Conservation (phyloP, 2,329 filamentous ascomycete species). For the Epichloe sibirici region DNA sequence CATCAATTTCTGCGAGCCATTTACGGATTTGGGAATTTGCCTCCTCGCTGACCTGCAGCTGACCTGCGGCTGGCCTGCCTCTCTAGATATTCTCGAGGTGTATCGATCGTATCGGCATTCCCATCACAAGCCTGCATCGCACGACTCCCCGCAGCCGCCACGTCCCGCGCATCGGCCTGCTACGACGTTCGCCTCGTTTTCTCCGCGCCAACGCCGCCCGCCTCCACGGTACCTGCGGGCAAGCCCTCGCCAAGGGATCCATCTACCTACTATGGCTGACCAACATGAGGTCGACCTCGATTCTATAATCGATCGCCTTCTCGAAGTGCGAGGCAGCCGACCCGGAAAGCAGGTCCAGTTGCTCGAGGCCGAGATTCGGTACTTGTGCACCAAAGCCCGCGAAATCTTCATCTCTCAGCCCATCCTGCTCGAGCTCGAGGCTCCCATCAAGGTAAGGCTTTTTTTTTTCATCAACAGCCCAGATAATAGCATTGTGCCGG, state of each 20-base stretch:
- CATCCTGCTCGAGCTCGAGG: constrained; percentile 92
- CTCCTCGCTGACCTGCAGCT: not conserved
- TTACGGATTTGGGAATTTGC: not conserved
- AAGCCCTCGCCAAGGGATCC: constrained; percentile 24
- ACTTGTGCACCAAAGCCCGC: constrained; percentile 93
- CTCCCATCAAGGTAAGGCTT: constrained; percentile 83
- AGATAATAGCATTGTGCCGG: too few relatives aligned
- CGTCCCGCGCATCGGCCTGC: constrained; percentile 18
- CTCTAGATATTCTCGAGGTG: constrained; percentile 19
- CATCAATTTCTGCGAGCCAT: not conserved
- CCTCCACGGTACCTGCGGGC: constrained; percentile 24
- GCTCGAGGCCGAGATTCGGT: constrained; percentile 90
- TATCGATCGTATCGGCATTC: constrained; percentile 15
- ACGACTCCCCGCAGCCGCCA: constrained; percentile 17
- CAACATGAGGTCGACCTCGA: constrained; percentile 92
- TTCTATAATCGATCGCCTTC: constrained; percentile 95
- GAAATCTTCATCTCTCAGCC: constrained; percentile 99
- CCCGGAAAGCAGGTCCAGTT: constrained; percentile 98
- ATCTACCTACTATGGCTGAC: constrained; percentile 41
- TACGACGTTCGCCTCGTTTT: constrained; percentile 13
- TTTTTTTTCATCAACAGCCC: not conserved
- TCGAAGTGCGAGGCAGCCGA: constrained; percentile 94
- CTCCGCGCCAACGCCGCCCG: constrained; percentile 12
- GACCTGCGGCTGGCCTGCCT: constrained; percentile 3
- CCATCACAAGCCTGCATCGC: constrained; percentile 12